Evolutionary conservation across 2,329 filamentous ascomycete genomes (phyloP), one percentile per base, ranked within the genome.

Genomic region (Pyrenochaeta sp.): DNA sequence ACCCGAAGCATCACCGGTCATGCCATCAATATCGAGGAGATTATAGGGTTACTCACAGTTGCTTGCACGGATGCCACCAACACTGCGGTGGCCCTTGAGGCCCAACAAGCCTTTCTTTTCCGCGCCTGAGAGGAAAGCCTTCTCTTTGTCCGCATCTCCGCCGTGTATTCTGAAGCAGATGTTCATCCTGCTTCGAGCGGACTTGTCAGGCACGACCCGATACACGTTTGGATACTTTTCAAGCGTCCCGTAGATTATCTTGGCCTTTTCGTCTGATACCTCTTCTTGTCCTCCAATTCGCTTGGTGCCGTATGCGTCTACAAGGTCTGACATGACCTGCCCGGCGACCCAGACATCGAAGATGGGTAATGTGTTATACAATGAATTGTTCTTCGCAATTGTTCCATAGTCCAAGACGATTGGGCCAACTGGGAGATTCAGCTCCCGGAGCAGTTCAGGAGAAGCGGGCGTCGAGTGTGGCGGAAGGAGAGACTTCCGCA

Each of bases 311-410:
- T 83, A 88, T 0, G 77, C 81, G 13, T 75, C 65, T 10, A 96
- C 78, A 1, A 96, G 81, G 53, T 82, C 85, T 65, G 88, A 84
- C 65, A 97, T 86, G 37, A 97, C 92, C 68, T 89, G 85, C n/a
- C 91, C 91, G 11, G 90, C 89, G 40, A 96, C 83, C 76, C 87
- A 97, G 24, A 96, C 88, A 69, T 93, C 92, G 63, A 97, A 96
- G 63, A 97, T 96, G 63, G 90, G 92, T 8, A 97, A 77, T 0
- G 93, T 97, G 74, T 97, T 97, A 77, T 97, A 97, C 19, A 97
- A 80, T 59, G 88, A 94, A 76, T 96, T 94, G 76, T 95, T 95
- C 79, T 95, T 95, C 27, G 89, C 87, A 55, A 94, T 87, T 0
- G 83, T 90, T 51, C 90, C 86, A 66, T 93, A 97, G 53, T 89